Percentiles rank a stretch among this genome's conserved stretches.
These are phyloP conservation scores for Starmerella cellae DNA, from an alignment of 805 yeast genomes.

Conservation along the genomic window DNA sequence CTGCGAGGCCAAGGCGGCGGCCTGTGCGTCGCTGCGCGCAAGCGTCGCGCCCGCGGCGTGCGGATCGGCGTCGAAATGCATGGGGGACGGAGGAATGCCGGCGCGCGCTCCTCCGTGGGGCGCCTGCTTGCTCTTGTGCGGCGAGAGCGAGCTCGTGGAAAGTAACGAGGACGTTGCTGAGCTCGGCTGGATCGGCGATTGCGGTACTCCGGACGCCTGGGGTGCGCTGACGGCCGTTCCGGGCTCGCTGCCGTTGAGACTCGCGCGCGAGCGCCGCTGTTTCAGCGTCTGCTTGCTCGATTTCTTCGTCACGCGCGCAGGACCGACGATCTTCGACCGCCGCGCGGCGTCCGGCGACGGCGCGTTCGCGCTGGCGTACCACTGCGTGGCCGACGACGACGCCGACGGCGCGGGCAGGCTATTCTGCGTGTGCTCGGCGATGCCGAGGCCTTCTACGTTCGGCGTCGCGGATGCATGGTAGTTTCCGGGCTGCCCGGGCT, in stretches of 20 bases:
- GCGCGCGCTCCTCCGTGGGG: neutral
- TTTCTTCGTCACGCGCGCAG: conserved; percentile 16
- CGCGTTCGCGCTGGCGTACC: conserved; percentile 2
- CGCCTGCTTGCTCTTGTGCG: neutral
- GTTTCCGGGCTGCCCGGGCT: neutral
- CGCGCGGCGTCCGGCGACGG: conserved; percentile 6
- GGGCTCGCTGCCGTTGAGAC: conserved; percentile 2
- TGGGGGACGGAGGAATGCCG: neutral
- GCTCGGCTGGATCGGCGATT: neutral
- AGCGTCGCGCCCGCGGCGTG: too few relatives aligned
- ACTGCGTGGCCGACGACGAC: neutral
- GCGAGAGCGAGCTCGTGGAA: neutral
- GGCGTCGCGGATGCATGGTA: neutral
- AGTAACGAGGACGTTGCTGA: neutral
- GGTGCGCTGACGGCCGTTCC: too few relatives aligned
- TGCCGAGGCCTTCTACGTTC: conserved; percentile 17
- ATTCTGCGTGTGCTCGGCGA: conserved; percentile 11
- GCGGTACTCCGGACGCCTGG: neutral
- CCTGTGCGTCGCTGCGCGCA: too few relatives aligned
- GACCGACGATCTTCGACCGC: conserved; percentile 1
- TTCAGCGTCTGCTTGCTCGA: conserved; percentile 13
- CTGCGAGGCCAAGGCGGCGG: too few relatives aligned
- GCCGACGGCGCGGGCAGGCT: neutral
- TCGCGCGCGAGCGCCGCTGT: conserved; percentile 10
- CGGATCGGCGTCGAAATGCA: neutral